Percentiles rank a stretch among this genome's conserved stretches.
Evolutionary conservation across 2,329 filamentous ascomycete species (phyloP).

Genomic region (Hypoxylon sp.): DNA sequence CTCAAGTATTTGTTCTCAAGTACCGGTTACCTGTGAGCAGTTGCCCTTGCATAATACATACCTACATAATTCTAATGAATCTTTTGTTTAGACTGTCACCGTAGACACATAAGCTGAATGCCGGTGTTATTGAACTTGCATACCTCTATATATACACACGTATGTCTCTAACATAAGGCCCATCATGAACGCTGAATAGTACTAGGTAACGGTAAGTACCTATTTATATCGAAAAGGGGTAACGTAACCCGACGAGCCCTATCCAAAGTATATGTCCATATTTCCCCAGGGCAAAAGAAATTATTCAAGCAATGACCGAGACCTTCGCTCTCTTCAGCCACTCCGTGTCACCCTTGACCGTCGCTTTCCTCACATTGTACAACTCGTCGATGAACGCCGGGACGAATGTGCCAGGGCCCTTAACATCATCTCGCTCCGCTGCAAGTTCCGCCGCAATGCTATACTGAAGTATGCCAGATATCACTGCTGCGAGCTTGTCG

Average conservation of each 20-base stretch:
- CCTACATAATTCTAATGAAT: no score
- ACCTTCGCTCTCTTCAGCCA: slow-evolving; percentile 71
- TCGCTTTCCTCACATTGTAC: slow-evolving; percentile 65
- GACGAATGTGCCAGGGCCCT: slow-evolving; percentile 88
- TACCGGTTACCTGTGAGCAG: background rate
- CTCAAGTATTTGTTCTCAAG: background rate
- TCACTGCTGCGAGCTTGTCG: slow-evolving; percentile 79
- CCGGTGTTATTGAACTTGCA: background rate
- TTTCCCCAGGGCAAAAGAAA: slow-evolving; percentile 52
- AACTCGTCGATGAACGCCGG: slow-evolving; percentile 86
- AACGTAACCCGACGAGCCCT: background rate
- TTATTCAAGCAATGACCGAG: slow-evolving; percentile 48
- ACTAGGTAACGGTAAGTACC: no score
- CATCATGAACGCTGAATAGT: no score
- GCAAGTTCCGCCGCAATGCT: slow-evolving; percentile 80
- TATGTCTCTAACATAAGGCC: background rate
- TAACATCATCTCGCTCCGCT: slow-evolving; percentile 75
- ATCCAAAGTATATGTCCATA: background rate
- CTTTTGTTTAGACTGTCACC: background rate
- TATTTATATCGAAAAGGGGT: background rate
- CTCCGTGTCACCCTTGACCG: slow-evolving; percentile 61
- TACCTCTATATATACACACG: background rate
- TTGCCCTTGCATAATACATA: background rate
- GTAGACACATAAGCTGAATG: background rate
- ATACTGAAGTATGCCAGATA: slow-evolving; percentile 83